Conservation (phyloP, 164 flowering plant genomes). For the Paratinospora sagittata region DNA sequence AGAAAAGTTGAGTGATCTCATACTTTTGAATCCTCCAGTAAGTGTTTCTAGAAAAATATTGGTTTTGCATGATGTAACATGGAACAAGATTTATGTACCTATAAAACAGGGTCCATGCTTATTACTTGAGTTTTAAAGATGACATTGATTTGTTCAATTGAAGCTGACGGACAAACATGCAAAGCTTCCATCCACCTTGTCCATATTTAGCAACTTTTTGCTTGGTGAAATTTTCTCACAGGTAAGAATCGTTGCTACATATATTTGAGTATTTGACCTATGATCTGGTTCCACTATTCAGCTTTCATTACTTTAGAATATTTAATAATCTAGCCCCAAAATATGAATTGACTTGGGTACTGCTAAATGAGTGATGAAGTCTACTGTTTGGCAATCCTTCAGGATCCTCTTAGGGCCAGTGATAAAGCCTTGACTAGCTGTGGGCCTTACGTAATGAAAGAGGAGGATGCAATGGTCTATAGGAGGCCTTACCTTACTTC, state of each 20-base stretch:
- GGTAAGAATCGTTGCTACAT: constrained; percentile 32
- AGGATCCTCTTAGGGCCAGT: constrained; percentile 96
- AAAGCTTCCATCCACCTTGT: constrained; percentile 75
- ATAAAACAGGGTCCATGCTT: background rate
- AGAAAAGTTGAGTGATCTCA: constrained; percentile 64
- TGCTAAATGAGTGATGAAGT: background rate
- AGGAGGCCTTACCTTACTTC: constrained; percentile 94
- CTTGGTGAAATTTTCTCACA: constrained; percentile 93
- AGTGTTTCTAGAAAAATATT: constrained; percentile 13
- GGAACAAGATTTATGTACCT: background rate
- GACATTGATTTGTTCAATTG: constrained; percentile 9
- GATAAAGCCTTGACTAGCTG: constrained; percentile 82
- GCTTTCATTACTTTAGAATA: background rate
- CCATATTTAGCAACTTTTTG: constrained; percentile 90
- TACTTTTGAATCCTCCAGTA: constrained; percentile 93
- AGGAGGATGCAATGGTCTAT: constrained; percentile 93
- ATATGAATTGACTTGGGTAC: background rate
- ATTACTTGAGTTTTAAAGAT: background rate
- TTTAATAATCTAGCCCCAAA: background rate
- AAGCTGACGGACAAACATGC: constrained; percentile 73
- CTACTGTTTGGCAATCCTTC: constrained; percentile 1
- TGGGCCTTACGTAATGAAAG: constrained; percentile 93
- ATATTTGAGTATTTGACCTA: background rate
- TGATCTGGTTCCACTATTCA: background rate
- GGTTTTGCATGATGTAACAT: background rate